These are phyloP conservation scores for Gaeumannomyces tritici DNA, from an alignment of 2,329 filamentous ascomycete genomes.

Conservation along the genomic window DNA sequence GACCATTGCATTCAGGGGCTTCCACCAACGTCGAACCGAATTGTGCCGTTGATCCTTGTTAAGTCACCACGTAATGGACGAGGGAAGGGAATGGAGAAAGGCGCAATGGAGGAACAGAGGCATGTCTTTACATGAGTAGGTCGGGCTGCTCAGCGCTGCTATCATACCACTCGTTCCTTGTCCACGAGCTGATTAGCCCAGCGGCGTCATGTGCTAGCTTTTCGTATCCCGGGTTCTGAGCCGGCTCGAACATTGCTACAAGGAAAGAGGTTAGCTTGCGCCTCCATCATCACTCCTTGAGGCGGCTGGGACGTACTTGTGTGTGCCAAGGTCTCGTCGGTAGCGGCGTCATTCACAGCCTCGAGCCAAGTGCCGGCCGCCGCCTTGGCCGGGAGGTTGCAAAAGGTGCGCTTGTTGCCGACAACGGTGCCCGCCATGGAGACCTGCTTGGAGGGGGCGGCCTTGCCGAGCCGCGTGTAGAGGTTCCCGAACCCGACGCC, in stretches of 20 bases:
- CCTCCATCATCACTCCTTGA: neutral
- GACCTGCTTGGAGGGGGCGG: constrained; percentile 37
- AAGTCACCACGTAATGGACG: neutral
- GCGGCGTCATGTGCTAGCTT: constrained; percentile 56
- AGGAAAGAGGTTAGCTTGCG: neutral
- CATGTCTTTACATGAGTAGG: neutral
- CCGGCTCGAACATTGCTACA: constrained; percentile 62
- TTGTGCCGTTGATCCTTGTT: neutral
- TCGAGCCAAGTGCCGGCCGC: constrained; percentile 51
- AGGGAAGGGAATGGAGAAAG: neutral
- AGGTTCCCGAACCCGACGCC: constrained; percentile 74
- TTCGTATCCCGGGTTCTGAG: constrained; percentile 64
- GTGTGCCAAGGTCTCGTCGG: constrained; percentile 74
- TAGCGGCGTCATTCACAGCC: constrained; percentile 68
- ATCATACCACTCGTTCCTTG: constrained; percentile 57
- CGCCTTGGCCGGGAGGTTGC: constrained; percentile 59
- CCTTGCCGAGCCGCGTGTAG: constrained; percentile 73
- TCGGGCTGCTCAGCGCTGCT: constrained; percentile 28
- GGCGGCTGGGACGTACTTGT: constrained; percentile 40
- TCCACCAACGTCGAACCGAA: neutral
- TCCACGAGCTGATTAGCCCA: constrained; percentile 56
- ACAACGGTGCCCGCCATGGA: constrained; percentile 48
- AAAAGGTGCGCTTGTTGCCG: constrained; percentile 75
- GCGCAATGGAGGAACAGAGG: neutral
- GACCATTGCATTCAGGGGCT: neutral